Percentiles rank a stretch among this genome's conserved stretches.
Evolutionary conservation across 1,284 basidiomycete genomes (phyloP).

Genomic region (Leccinum subrobustum): DNA sequence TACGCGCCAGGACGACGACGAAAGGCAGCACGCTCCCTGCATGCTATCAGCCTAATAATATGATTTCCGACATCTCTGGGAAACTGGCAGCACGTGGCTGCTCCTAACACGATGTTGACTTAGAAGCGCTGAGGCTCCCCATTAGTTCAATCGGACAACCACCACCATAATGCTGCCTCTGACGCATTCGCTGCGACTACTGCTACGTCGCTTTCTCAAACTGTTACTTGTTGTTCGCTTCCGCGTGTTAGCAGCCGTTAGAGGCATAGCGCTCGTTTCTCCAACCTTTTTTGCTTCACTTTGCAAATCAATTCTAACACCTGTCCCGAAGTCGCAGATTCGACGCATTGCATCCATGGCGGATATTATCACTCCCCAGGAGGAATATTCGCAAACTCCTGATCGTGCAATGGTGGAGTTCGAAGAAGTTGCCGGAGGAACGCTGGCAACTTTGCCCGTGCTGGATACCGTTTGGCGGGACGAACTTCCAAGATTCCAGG

Average conservation of each 20-base stretch:
- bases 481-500: background rate
- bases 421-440: background rate
- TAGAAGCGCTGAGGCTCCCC: background rate
- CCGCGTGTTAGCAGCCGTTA: background rate
- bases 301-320: conserved; percentile 9
- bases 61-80: too few relatives aligned
- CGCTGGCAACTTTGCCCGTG: conserved; percentile 3
- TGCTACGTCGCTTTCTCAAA: background rate
- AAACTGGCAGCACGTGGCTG: too few relatives aligned
- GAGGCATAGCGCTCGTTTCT: conserved; percentile 3
- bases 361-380: background rate
- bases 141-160: background rate
- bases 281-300: conserved; percentile 4
- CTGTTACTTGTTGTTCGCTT: conserved; percentile 13
- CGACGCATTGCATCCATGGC: background rate
- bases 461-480: background rate
- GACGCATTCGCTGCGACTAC: conserved; percentile 1
- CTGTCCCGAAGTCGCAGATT: background rate
- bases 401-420: background rate
- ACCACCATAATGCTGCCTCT: background rate
- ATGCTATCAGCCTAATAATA: too few relatives aligned
- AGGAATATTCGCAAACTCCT: background rate
- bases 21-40: too few relatives aligned
- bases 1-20: too few relatives aligned
- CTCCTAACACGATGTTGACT: background rate